Evolutionary conservation across 768 basidiomycete species (phyloP).

Genomic region (Xerocomellus chrysenteron): DNA sequence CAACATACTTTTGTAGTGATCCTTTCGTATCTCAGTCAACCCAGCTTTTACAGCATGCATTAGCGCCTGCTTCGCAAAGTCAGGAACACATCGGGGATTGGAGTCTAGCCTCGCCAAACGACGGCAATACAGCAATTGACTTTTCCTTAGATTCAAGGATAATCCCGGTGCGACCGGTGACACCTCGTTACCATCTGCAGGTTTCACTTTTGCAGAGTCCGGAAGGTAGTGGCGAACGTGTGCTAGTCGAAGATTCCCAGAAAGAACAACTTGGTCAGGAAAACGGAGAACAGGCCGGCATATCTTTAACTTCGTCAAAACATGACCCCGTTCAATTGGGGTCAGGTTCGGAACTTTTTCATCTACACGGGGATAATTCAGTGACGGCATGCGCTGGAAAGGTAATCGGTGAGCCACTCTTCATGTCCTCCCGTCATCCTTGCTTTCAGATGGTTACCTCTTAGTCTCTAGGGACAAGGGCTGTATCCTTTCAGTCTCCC

Average conservation of each 20-base stretch:
- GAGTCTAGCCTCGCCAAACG: conserved; percentile 15
- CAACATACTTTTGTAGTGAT: conserved; percentile 36
- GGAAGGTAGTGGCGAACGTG: conserved; percentile 19
- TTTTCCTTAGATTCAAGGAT: conserved; percentile 43
- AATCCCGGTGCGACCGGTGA: conserved; percentile 33
- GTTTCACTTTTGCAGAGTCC: conserved; percentile 13
- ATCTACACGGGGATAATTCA: conserved; percentile 20
- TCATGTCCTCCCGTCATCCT: conserved; percentile 15
- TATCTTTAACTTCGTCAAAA: conserved; percentile 20
- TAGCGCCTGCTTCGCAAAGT: conserved; percentile 29
- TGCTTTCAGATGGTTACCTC: conserved; percentile 28
- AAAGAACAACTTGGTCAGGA: conserved; percentile 44
- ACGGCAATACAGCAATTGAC: conserved; percentile 31
- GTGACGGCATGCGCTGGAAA: conserved; percentile 31
- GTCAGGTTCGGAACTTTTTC: conserved; percentile 27
- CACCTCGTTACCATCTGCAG: conserved; percentile 51
- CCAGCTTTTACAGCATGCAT: conserved; percentile 48
- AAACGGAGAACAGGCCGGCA: conserved; percentile 14
- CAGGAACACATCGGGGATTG: conserved; percentile 12
- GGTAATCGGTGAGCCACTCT: conserved; percentile 32
- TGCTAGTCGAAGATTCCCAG: conserved; percentile 44
- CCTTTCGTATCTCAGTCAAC: conserved; percentile 52
- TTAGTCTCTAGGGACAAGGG: conserved; percentile 30
- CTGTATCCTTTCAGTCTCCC: conserved; percentile 37
- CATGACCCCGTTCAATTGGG: conserved; percentile 23